Evolutionary conservation across 2,329 filamentous ascomycete species (phyloP), one percentile per base, ranked within the genome.

Genomic region (Apiospora phragmitis): DNA sequence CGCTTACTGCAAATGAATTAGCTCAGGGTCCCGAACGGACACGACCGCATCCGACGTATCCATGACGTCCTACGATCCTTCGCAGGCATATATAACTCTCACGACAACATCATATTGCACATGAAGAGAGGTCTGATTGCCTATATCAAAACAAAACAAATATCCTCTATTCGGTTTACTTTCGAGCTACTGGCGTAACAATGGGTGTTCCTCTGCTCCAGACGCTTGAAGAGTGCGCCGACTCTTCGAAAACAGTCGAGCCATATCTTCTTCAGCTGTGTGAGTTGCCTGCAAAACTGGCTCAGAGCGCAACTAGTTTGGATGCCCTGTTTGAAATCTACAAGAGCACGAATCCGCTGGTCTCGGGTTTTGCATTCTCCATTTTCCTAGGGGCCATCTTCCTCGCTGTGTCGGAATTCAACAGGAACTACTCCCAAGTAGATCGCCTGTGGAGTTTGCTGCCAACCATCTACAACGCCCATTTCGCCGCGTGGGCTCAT

Each of bases 361-460:
- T 97, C 38, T 91, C 89, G 0, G 93, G 90, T 3, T 87, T 97
- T 73, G 91, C 90, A 0, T 88, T 93, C 69, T 92, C 93, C 3
- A 76, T 97, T 24, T 86, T 90, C 51, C 81, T 97, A n/a, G 90
- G 90, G 1, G 87, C 87, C 6, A 77, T 96, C 38, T 93, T 97
- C 76, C 84, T 97, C 32, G 78, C 95, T 42, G 84, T 90, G 6
- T 93, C 94, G 0, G 95, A 98, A 81, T 82, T 94, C 83, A 98
- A 97, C 83, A 89, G 88, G 77, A 99, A 99, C 81, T 98, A 95
- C 81, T 98, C 95, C n/a, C 96, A 99, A 82, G 92, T 99, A 55
- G 96, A 99, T 81, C 90, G 96, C 67, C 84, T 92, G 76, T 99
- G 96, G 96, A 96, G 94, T 79, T 86, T 99, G 72, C 83, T 99